Conservation (phyloP, 495 filamentous ascomycete genomes). For the Aspergillus carlsbadensis region DNA sequence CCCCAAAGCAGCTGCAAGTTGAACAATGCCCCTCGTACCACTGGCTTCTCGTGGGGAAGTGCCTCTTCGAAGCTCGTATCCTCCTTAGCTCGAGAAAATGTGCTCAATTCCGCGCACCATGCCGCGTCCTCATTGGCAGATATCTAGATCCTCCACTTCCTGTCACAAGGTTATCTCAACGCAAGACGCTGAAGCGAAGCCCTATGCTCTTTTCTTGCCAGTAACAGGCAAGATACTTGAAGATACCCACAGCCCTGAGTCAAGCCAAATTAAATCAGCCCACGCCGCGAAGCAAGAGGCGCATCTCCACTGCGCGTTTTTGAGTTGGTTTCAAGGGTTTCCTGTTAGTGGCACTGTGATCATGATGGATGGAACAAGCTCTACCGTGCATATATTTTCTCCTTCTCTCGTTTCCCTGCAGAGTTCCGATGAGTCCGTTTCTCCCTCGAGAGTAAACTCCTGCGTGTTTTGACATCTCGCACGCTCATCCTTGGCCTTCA, state of each 20-base stretch:
- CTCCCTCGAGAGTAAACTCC: neutral
- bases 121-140: slow-evolving; percentile 9
- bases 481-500: neutral
- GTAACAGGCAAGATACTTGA: neutral
- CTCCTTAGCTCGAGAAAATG: slow-evolving; percentile 21
- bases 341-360: neutral
- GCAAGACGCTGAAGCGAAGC: neutral
- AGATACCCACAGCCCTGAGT: neutral
- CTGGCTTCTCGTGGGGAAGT: slow-evolving; percentile 1
- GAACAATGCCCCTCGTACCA: neutral
- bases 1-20: too few relatives aligned
- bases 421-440: neutral
- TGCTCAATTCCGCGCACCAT: slow-evolving; percentile 35
- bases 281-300: neutral
- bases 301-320: neutral
- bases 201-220: neutral
- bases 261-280: neutral
- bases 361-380: neutral
- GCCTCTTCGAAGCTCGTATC: neutral
- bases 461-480: neutral
- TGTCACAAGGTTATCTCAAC: neutral
- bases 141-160: neutral
- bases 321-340: neutral
- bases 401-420: too few relatives aligned
- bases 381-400: too few relatives aligned